Conservation (phyloP, 495 filamentous ascomycete genomes). For the Penicillium psychrofluorescens region DNA sequence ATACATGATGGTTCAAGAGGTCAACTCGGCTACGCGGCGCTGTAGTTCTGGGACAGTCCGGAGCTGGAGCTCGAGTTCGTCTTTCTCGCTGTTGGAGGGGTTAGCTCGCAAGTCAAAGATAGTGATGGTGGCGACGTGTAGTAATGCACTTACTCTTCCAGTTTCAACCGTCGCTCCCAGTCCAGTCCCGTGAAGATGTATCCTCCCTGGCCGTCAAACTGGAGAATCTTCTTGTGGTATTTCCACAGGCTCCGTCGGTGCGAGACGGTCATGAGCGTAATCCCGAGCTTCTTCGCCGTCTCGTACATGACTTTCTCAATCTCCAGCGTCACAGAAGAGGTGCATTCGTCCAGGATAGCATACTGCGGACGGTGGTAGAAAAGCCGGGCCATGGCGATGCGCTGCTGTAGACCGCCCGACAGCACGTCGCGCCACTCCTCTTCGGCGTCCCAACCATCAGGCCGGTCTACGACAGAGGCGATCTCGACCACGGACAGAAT, state of each 20-base stretch:
- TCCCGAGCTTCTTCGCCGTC: constrained; percentile 80
- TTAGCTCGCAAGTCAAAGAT: constrained; percentile 1
- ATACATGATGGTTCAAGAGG: constrained; percentile 3
- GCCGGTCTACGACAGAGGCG: constrained; percentile 72
- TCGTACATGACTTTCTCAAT: constrained; percentile 97
- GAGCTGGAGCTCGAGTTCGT: constrained; percentile 81
- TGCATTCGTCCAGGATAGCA: constrained; percentile 96
- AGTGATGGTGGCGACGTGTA: neutral
- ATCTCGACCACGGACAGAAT: constrained; percentile 77
- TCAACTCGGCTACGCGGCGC: constrained; percentile 73
- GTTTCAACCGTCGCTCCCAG: constrained; percentile 71
- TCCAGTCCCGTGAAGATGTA: constrained; percentile 89
- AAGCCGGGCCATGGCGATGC: constrained; percentile 93
- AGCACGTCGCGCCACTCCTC: constrained; percentile 93
- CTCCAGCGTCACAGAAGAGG: constrained; percentile 83
- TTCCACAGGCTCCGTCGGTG: constrained; percentile 92
- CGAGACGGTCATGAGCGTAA: constrained; percentile 93
- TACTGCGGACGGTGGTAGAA: constrained; percentile 89
- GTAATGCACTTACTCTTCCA: constrained; percentile 67
- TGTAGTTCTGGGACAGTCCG: constrained; percentile 81
- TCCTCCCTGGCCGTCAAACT: constrained; percentile 90
- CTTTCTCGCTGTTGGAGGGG: constrained; percentile 62
- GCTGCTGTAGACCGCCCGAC: constrained; percentile 85
- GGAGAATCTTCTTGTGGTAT: constrained; percentile 86
- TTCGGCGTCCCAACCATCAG: constrained; percentile 86